Evolutionary conservation across 2,329 filamentous ascomycete genomes (phyloP).

Genomic region (Ascochyta koolunga): DNA sequence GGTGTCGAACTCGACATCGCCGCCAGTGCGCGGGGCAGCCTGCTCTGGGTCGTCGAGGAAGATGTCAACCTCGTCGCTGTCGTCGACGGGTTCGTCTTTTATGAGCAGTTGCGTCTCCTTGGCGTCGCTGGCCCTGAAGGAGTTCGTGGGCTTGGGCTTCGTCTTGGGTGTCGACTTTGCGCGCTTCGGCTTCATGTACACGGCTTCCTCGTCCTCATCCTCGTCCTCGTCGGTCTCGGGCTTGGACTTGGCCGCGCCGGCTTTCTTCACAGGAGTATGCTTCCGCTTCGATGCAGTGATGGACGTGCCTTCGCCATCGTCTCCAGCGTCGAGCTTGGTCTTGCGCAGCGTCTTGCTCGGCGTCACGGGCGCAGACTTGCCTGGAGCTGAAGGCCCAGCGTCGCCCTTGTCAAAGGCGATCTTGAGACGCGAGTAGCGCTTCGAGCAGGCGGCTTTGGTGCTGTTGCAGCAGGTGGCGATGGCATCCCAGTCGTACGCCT

Average conservation of each 20-base stretch:
- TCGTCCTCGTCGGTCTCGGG: background rate
- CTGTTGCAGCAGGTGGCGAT: conserved; percentile 37
- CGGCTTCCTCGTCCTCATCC: background rate
- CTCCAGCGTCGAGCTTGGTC: background rate
- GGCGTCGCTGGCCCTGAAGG: background rate
- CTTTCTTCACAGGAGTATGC: conserved; percentile 17
- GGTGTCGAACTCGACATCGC: background rate
- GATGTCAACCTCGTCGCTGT: background rate
- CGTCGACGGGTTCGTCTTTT: conserved; percentile 1
- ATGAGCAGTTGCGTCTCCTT: background rate
- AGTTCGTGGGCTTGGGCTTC: background rate
- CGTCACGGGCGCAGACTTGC: background rate
- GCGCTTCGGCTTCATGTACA: background rate
- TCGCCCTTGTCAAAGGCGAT: conserved; percentile 32
- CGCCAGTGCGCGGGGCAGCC: background rate
- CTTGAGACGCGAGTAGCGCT: conserved; percentile 45
- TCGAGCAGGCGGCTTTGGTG: conserved; percentile 39
- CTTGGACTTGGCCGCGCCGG: background rate
- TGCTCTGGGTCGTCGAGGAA: background rate
- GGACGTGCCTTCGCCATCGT: background rate
- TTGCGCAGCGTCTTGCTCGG: conserved; percentile 15
- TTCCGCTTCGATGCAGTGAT: conserved; percentile 29
- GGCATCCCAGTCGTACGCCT: conserved; percentile 34
- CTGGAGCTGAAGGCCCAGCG: conserved; percentile 4
- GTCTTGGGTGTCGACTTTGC: background rate